These are phyloP conservation scores for Dactylellina drechsleri DNA, from an alignment of 2,329 filamentous ascomycete genomes.

Conservation along the genomic window DNA sequence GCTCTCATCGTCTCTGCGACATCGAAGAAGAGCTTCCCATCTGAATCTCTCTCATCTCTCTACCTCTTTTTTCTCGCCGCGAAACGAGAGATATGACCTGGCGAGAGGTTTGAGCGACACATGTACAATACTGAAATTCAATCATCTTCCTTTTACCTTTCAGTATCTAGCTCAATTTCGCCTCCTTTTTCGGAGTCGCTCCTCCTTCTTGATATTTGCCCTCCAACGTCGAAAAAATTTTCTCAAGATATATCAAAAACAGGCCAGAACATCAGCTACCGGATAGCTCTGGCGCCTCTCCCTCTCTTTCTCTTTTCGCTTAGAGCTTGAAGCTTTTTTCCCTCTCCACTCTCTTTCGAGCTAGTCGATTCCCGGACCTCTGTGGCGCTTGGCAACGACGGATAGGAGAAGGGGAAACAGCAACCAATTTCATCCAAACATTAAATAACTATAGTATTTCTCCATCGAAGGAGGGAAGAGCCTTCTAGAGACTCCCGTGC, in stretches of 20 bases:
- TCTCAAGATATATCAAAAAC: neutral
- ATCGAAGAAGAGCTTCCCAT: slow-evolving; percentile 21
- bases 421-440: slow-evolving; percentile 7
- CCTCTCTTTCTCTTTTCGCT: slow-evolving; percentile 16
- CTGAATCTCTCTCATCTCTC: slow-evolving; percentile 7
- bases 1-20: slow-evolving; percentile 32
- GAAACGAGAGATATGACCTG: neutral
- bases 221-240: no score
- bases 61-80: neutral
- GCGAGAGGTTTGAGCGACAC: neutral
- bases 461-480: neutral
- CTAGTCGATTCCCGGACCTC: slow-evolving; percentile 44
- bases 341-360: slow-evolving; percentile 18
- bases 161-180: slow-evolving; percentile 21
- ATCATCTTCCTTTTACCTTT: neutral
- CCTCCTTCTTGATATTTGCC: neutral
- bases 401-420: slow-evolving; percentile 48
- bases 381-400: slow-evolving; percentile 54
- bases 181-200: slow-evolving; percentile 3
- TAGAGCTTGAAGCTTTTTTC: slow-evolving; percentile 34
- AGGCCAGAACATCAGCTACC: slow-evolving; percentile 10
- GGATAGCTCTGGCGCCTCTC: slow-evolving; percentile 2
- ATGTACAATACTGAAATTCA: neutral
- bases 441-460: neutral
- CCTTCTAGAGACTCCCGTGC: no score